Percentiles rank a stretch among this genome's conserved stretches.
Evolutionary conservation across 116 monocot species (phyloP).

Genomic region (Dioscorea cayenensis): DNA sequence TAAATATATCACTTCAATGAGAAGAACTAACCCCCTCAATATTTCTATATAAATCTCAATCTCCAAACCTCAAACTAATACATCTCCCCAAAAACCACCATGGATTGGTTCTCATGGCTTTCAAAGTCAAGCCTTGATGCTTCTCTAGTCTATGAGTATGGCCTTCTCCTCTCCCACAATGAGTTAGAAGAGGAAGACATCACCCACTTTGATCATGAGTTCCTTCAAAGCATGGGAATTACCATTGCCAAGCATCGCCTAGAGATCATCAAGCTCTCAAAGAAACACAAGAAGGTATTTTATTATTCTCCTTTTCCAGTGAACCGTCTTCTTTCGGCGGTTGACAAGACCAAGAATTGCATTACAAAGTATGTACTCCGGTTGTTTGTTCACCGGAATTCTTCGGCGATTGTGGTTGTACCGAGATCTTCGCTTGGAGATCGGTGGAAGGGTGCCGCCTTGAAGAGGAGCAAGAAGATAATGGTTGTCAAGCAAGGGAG

Average conservation of each 20-base stretch:
- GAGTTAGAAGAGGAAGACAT: conserved; percentile 79
- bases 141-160: conserved; percentile 43
- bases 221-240: conserved; percentile 89
- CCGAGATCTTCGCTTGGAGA: conserved; percentile 6
- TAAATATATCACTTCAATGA: too few relatives aligned
- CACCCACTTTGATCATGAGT: conserved; percentile 67
- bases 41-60: not conserved
- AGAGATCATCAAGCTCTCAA: conserved; percentile 82
- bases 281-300: conserved; percentile 4
- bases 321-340: conserved; percentile 14
- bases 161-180: conserved; percentile 59
- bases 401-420: conserved; percentile 27
- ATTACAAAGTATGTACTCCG: conserved; percentile 20
- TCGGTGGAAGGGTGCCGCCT: not conserved
- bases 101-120: conserved; percentile 92
- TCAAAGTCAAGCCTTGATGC: conserved; percentile 52
- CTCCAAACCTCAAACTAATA: not conserved
- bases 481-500: conserved; percentile 17
- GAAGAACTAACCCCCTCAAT: not conserved
- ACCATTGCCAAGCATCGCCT: conserved; percentile 86
- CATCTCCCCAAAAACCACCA: not conserved
- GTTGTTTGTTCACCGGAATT: conserved; percentile 4
- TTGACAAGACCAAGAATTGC: conserved; percentile 22
- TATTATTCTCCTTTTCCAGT: not conserved
- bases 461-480: conserved; percentile 29